Evolutionary conservation across 441 rosid genomes (phyloP), one percentile per base, ranked within the genome.

Genomic region (Hura crepitans): DNA sequence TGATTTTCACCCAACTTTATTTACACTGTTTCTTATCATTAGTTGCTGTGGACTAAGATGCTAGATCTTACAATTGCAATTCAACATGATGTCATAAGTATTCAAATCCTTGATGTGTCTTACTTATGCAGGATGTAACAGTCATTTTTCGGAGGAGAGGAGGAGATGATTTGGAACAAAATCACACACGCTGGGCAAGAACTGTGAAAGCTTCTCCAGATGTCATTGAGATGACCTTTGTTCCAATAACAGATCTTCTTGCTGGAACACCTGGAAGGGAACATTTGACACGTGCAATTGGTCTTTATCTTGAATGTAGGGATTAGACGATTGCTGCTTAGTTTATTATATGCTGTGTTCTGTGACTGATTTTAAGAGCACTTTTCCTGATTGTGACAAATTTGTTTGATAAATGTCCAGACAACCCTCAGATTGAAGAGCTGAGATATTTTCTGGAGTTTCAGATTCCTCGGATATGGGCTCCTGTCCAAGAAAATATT

Each of bases 81-180:
- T 54, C 22, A 7, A 49, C 35, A n/a, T 50, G 28, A 51, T 20
- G 7, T 20, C 33, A 25, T 7, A 28, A 56, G 1, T 28, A 12
- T 50, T n/a, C 22, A 8, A 50, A n/a, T 65, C 68, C 42, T 46
- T 61, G 66, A 54, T 62, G 54, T 55, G 15, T 73, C 33, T 53
- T 67, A 56, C 56, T 53, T 45, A n/a, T 74, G 75, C 84, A 89
- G 94, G 90, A 89, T 74, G 85, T 89, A 61, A 89, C 90, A 9
- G 87, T 87, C 56, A 89, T 87, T 78, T 87, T 85, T 53, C 79
- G 94, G 66, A 80, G 91, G 74, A 81, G 91, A 74, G 91, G 94
- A 66, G 94, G 95, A 71, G 91, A 89, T 75, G 94, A 89, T 79
- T 65, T 87, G 72, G 94, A 85, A 46, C 90, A 87, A 76, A 86